phyloP scores from a whole-genome alignment of 805 yeast genomes.

The Metschnikowia corniflorae region DNA sequence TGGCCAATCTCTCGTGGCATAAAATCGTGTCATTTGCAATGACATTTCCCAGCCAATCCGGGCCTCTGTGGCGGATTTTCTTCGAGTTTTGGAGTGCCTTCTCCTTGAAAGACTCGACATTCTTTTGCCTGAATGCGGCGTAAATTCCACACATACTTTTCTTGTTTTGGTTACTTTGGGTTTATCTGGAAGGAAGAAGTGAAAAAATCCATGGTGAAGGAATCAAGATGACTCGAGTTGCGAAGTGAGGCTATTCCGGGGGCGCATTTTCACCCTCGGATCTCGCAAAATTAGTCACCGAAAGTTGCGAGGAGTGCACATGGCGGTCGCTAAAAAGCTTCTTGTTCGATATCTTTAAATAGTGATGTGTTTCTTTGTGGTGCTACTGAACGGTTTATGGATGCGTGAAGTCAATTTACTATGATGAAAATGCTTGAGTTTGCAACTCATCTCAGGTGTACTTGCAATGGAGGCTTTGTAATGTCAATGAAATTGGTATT shows the following conservation, averaged over 20 bases:
- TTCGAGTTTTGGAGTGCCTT: slow-evolving; percentile 88
- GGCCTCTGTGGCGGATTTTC: slow-evolving; percentile 97
- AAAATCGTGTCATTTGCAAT: slow-evolving; percentile 83
- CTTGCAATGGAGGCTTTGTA: too few relatives aligned
- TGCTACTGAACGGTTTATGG: too few relatives aligned
- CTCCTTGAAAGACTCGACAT: slow-evolving; percentile 75
- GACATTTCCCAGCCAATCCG: slow-evolving; percentile 96
- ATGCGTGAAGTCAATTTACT: too few relatives aligned
- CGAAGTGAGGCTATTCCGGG: background rate
- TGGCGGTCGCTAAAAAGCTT: too few relatives aligned
- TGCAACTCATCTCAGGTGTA: too few relatives aligned
- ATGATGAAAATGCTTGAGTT: too few relatives aligned
- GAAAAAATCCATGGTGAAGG: background rate
- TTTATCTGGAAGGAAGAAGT: background rate
- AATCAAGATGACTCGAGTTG: background rate
- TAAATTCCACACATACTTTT: slow-evolving; percentile 94
- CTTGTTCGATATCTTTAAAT: too few relatives aligned
- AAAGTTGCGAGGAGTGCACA: too few relatives aligned
- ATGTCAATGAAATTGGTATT: too few relatives aligned
- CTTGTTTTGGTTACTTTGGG: background rate
- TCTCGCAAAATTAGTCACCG: background rate
- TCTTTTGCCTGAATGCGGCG: slow-evolving; percentile 82
- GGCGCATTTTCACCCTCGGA: slow-evolving; percentile 10
- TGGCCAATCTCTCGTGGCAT: slow-evolving; percentile 94
- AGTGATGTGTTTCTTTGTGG: too few relatives aligned